These are phyloP conservation scores for Lactarius pseudohatsudake DNA, from an alignment of 768 basidiomycete genomes.

Conservation along the genomic window DNA sequence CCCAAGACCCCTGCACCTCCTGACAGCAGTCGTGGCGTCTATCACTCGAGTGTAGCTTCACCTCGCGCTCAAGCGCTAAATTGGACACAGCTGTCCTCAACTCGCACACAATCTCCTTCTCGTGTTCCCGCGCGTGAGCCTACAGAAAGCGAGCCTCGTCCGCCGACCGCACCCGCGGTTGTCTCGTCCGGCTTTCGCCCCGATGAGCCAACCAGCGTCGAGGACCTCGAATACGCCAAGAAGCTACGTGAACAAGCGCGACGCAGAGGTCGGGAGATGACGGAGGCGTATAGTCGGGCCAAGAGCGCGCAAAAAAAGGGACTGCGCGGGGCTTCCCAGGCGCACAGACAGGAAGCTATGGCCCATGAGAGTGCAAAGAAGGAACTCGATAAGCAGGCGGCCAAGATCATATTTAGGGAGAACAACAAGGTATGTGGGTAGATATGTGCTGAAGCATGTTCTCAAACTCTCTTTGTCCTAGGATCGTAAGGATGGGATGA, in stretches of 20 bases:
- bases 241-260: conserved; percentile 11
- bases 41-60: not conserved
- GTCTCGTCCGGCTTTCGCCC: not conserved
- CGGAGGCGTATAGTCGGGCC: not conserved
- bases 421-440: conserved; percentile 18
- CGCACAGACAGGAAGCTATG: not conserved
- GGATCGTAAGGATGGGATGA: not conserved
- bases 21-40: not conserved
- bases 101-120: not conserved
- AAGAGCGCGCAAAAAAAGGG: conserved; percentile 6
- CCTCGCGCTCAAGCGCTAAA: not conserved
- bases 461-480: not conserved
- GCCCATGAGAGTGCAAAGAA: not conserved
- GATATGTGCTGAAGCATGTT: not conserved
- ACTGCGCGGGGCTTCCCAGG: not conserved
- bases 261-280: not conserved
- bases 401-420: conserved; percentile 8
- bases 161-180: not conserved
- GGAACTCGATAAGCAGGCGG: conserved; percentile 5
- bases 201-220: not conserved
- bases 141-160: not conserved
- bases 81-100: not conserved
- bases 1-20: not conserved
- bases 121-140: not conserved
- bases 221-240: not conserved